These are phyloP conservation scores for Alternaria incomplexa DNA, from an alignment of 2,329 filamentous ascomycete genomes.

Conservation along the genomic window DNA sequence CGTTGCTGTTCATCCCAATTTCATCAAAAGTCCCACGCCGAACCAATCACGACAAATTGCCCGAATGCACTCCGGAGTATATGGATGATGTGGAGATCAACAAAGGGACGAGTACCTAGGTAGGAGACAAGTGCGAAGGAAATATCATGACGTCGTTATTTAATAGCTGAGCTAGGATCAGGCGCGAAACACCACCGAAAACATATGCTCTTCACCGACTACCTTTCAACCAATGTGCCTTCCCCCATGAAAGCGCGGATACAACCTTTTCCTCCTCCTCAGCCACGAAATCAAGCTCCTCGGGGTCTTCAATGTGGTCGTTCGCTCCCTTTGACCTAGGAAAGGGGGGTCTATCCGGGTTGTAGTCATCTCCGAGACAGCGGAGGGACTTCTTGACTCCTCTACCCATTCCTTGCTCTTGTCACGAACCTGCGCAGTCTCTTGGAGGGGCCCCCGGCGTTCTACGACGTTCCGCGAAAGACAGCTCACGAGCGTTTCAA, in stretches of 20 bases:
- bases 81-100: background rate
- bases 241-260: background rate
- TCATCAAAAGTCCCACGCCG: background rate
- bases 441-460: background rate
- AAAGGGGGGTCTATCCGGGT: background rate
- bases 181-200: background rate
- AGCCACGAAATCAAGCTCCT: background rate
- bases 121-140: background rate
- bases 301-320: background rate
- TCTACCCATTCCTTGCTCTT: background rate
- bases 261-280: background rate
- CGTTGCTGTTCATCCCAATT: background rate
- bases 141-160: background rate
- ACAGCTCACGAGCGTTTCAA: constrained; percentile 44
- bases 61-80: background rate
- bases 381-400: background rate
- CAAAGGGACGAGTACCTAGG: background rate
- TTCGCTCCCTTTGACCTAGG: background rate
- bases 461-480: background rate
- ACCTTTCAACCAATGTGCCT: background rate
- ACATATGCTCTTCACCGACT: background rate
- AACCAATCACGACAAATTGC: background rate
- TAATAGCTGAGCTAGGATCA: background rate
- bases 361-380: background rate
- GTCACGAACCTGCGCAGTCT: background rate